Evolutionary conservation across 164 flowering plant species (phyloP), one percentile per base, ranked within the genome.

Genomic region (Cinnamomum micranthum): DNA sequence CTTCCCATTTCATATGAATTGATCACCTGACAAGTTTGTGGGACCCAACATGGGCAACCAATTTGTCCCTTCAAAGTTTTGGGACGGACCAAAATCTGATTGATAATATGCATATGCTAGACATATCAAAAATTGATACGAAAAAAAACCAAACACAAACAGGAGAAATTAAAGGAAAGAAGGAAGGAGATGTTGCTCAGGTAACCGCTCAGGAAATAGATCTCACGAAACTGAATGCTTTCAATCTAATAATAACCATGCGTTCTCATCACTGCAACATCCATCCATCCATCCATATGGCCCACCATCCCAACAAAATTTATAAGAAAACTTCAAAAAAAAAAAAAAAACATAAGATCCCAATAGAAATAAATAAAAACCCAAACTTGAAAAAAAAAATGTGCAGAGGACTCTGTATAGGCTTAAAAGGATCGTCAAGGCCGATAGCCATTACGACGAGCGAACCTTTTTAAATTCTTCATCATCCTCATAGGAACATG

Each of bases 401-500:
- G 27, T 11, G 6, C 17, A 65, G 24, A 23, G 28, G 24, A 25
- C 24, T 25, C 24, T 15, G 68, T 23, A 15, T 65, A 3, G 31
- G 68, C 12, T 23, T 65, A 25, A 14, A 65, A n/a, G 27, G 13
- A 24, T 65, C 68, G 68, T 65, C 68, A 65, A 65, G 15, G 68
- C 28, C 19, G 11, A 25, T 23, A 65, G 27, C 68, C 24, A 23
- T 65, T 65, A 65, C 68, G 68, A 65, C 68, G 68, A 65, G 68
- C 68, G 68, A 65, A 65, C 68, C 68, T 65, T 65, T 10, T 65
- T 23, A 1, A 23, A 65, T 65, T 65, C 68, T n/a, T 65, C 68
- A 65, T 65, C 68, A 28, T 65, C 68, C 68, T 65, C 68, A 25
- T 23, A 1, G 6, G 22, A 65, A 15, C 6, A 25, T 41, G 47